Base-by-base conservation (phyloP, 139 green algal species). In the Dunaliella sp. region DNA sequence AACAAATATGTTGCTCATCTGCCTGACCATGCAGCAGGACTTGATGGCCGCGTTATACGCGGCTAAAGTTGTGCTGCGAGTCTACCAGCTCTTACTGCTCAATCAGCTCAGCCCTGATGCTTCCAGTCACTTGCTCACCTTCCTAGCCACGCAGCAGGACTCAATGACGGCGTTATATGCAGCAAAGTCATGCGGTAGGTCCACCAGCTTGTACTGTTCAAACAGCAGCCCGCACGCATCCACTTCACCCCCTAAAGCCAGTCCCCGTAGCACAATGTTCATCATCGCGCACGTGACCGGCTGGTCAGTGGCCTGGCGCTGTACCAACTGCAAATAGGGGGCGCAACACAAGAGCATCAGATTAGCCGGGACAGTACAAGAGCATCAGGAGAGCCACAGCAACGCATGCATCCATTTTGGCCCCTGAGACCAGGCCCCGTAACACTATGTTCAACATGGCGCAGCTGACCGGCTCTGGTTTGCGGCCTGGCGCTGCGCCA, bases 141-240 rank as follows among this genome's bases (percentile, higher is more conserved):
- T 87, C 32, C 83, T 87, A 1, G 83, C 83, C 3, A 76, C 36
- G n/a, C 75, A 76, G 74, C 83, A 87, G 38, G 83, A 76, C 83
- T 87, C 83, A 21, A 87, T 72, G 16, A 87, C 75, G 26, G 83
- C 33, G 73, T 87, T 87, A 74, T 82, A 87, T 36, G 38, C 36
- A 36, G 31, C 74, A 24, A 77, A 36, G 74, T 87, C 74, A 22
- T 87, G 83, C 21, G 73, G 38, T 36, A 87, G 83, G n/a, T 74
- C 74, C n/a, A 36, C 75, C 2, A 75, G 36, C 26, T 59, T 38
- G 36, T 75, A 87, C 83, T 87, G 73, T 74, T 87, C 83, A 77
- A 87, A 87, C 83, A 87, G 75, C 74, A 73, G 74, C 1, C 83
- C 38, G 31, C 81, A 84, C 36, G n/a, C 26, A 16, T 87, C 83